Conservation (phyloP, 1,284 basidiomycete species). For the Schizophyllum commune region DNA sequence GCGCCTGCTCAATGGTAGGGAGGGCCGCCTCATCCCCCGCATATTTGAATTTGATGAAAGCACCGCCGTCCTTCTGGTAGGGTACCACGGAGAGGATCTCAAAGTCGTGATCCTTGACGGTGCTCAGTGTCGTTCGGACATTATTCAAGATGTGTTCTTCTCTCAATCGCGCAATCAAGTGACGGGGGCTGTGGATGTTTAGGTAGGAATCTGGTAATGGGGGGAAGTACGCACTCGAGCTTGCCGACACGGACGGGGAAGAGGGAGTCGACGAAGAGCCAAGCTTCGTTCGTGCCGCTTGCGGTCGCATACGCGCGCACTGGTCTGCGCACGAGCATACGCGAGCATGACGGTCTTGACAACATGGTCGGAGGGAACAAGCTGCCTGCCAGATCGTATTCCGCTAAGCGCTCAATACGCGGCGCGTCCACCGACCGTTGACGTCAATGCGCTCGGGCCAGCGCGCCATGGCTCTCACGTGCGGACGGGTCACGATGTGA, state of each 20-base stretch:
- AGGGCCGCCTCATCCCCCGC: constrained; percentile 34
- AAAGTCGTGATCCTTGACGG: constrained; percentile 48
- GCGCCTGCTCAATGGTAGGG: constrained; percentile 37
- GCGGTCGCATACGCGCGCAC: background rate
- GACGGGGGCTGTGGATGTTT: constrained; percentile 41
- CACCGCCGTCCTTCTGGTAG: constrained; percentile 75
- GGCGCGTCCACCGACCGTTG: background rate
- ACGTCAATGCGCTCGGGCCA: background rate
- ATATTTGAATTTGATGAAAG: constrained; percentile 79
- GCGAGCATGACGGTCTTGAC: background rate
- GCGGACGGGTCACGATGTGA: background rate
- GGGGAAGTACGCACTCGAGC: constrained; percentile 39
- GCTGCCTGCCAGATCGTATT: background rate
- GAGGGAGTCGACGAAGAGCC: constrained; percentile 47
- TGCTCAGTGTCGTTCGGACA: constrained; percentile 41
- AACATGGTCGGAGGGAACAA: background rate
- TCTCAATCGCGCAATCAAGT: constrained; percentile 50
- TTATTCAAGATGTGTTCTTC: constrained; percentile 44
- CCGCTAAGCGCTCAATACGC: background rate
- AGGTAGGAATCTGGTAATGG: constrained; percentile 5
- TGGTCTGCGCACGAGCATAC: background rate
- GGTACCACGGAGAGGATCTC: constrained; percentile 50
- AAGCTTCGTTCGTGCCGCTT: background rate
- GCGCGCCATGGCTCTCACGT: background rate
- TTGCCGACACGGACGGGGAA: constrained; percentile 43